Evolutionary conservation across 257 asterid species (phyloP).

Genomic region (Ehretia macrophylla): DNA sequence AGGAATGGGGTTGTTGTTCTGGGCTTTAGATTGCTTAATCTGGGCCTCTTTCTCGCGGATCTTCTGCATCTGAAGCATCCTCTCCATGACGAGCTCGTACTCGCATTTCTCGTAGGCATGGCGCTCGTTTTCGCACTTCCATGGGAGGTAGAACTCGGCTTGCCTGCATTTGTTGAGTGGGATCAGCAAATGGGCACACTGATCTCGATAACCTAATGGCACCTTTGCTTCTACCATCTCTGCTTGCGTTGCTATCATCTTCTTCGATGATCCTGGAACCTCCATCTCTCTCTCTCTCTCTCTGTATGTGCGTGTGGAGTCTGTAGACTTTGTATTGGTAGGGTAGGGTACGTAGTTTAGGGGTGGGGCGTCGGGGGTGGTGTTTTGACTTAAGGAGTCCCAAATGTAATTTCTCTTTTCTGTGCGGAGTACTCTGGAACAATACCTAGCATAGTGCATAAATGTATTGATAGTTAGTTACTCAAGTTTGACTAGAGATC

Average conservation of each 20-base stretch:
- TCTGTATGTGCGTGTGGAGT: neutral
- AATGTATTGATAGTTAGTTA: too few relatives aligned
- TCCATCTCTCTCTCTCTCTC: constrained; percentile 37
- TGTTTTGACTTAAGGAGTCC: neutral
- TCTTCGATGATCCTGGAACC: constrained; percentile 88
- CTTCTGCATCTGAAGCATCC: constrained; percentile 98
- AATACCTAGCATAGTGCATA: too few relatives aligned
- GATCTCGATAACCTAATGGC: constrained; percentile 79
- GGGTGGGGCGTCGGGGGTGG: too few relatives aligned
- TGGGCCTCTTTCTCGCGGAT: constrained; percentile 83
- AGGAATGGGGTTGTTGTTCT: constrained; percentile 40
- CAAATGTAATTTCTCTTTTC: too few relatives aligned
- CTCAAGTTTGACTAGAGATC: too few relatives aligned
- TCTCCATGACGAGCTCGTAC: constrained; percentile 96
- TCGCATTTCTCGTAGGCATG: constrained; percentile 85
- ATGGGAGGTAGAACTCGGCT: constrained; percentile 80
- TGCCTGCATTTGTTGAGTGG: constrained; percentile 91
- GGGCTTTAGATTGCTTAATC: constrained; percentile 29
- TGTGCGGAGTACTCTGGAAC: too few relatives aligned
- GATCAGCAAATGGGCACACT: constrained; percentile 91
- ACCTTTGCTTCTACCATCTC: constrained; percentile 81
- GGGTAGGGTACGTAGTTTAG: neutral
- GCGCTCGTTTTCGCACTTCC: constrained; percentile 89
- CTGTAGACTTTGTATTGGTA: neutral
- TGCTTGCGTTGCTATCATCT: constrained; percentile 89